Evolutionary conservation across 495 filamentous ascomycete species (phyloP).

Genomic region (Podospora fimiseda): DNA sequence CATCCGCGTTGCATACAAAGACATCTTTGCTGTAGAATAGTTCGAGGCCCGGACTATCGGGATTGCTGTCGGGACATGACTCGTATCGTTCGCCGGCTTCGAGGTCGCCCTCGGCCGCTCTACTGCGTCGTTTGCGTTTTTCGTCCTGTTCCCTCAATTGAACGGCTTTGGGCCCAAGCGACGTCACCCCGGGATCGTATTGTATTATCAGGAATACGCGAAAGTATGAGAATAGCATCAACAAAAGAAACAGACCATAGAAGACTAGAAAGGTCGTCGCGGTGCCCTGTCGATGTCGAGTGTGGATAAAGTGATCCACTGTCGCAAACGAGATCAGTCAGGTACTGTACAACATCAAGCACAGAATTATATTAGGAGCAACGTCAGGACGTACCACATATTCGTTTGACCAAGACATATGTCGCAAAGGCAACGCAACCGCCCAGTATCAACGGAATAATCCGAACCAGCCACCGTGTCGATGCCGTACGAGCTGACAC

Average conservation of each 20-base stretch:
- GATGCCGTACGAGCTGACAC: conserved; percentile 28
- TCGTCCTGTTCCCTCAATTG: conserved; percentile 13
- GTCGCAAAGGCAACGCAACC: conserved; percentile 33
- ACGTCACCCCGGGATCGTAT: conserved; percentile 62
- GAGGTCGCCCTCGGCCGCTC: conserved; percentile 24
- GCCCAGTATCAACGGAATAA: conserved; percentile 35
- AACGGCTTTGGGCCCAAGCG: conserved; percentile 44
- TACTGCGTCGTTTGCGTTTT: conserved; percentile 17
- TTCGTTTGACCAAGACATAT: conserved; percentile 36
- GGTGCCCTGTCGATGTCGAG: conserved; percentile 42
- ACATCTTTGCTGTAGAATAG: conserved; percentile 70
- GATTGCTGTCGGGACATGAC: conserved; percentile 29
- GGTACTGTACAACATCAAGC: not conserved
- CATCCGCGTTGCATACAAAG: conserved; percentile 75
- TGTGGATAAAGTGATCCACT: conserved; percentile 62
- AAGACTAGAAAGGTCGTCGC: conserved; percentile 64
- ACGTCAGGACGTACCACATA: conserved; percentile 30
- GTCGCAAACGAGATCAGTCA: not conserved
- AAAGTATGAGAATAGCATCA: conserved; percentile 60
- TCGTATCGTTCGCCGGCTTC: conserved; percentile 36
- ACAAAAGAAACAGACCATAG: conserved; percentile 62
- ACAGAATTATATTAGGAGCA: not conserved
- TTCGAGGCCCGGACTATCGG: conserved; percentile 44
- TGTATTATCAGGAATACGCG: conserved; percentile 60
- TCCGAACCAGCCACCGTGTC: conserved; percentile 41